Evolutionary conservation across 108 stramenopile genomes (phyloP).

Genomic region (Skeletonema grethae): DNA sequence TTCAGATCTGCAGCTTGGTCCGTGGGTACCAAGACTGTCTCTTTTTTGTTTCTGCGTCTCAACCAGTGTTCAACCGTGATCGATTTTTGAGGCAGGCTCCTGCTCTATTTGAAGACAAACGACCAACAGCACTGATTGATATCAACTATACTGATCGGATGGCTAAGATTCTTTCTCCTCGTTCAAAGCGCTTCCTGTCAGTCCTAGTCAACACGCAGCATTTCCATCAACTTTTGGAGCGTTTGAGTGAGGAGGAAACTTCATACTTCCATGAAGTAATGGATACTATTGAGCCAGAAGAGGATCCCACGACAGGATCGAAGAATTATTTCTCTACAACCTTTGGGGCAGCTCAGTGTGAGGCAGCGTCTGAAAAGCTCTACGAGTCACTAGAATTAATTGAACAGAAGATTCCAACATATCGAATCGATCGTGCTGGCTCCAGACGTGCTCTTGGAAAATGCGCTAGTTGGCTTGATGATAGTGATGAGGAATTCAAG

Average conservation of each 20-base stretch:
- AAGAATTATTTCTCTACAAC: constrained; percentile 32
- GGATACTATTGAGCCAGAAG: constrained; percentile 56
- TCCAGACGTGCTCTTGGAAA: constrained; percentile 24
- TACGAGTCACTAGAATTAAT: constrained; percentile 63
- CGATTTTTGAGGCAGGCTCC: constrained; percentile 82
- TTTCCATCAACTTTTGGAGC: constrained; percentile 81
- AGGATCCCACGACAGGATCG: constrained; percentile 21
- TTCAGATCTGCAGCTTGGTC: constrained; percentile 80
- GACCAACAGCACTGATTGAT: constrained; percentile 35
- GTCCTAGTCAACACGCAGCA: constrained; percentile 82
- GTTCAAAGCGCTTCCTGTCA: constrained; percentile 82
- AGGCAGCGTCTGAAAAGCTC: constrained; percentile 49
- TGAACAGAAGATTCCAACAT: constrained; percentile 85
- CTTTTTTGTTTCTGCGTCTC: constrained; percentile 66
- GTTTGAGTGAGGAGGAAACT: constrained; percentile 56
- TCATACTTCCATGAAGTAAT: constrained; percentile 86
- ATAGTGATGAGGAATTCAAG: constrained; percentile 53
- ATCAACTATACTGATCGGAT: constrained; percentile 20
- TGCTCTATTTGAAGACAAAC: constrained; percentile 74
- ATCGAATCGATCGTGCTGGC: constrained; percentile 57
- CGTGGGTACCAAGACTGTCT: constrained; percentile 86
- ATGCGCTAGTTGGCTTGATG: constrained; percentile 37
- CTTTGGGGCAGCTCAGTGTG: constrained; percentile 41
- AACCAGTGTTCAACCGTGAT: constrained; percentile 85
- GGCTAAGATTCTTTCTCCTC: constrained; percentile 59